Percentiles rank a stretch among this genome's conserved stretches.
phyloP scores from a whole-genome alignment of 352 stramenopile genomes.

The Achlya hypogyna region DNA sequence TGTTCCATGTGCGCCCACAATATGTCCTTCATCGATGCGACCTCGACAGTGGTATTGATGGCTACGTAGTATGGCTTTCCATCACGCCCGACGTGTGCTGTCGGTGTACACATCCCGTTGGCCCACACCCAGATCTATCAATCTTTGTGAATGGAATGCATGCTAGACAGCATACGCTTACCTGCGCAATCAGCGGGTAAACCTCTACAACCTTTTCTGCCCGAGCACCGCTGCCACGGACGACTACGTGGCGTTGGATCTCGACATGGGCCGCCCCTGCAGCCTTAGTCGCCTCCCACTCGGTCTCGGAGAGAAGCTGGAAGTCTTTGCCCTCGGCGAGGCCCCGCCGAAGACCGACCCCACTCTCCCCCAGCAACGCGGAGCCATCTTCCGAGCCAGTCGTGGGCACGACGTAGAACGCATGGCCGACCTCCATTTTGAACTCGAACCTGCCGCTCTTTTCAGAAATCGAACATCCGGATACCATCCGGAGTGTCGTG shows the following conservation, averaged over 20 bases:
- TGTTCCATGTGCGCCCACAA: background rate
- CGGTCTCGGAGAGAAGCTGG: background rate
- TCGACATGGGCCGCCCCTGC: conserved; percentile 18
- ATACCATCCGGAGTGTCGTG: background rate
- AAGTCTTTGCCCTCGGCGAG: conserved; percentile 13
- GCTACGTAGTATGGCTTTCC: conserved; percentile 4
- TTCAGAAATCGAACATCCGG: background rate
- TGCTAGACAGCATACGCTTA: background rate
- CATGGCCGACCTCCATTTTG: conserved; percentile 18
- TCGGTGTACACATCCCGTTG: conserved; percentile 27
- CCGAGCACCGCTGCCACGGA: conserved; percentile 24
- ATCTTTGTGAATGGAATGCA: background rate
- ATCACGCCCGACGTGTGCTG: background rate
- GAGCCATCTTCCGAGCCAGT: background rate
- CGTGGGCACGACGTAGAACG: conserved; percentile 14
- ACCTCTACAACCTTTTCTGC: conserved; percentile 49
- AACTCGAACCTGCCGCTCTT: no score
- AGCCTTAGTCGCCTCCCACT: conserved; percentile 12
- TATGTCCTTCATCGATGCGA: conserved; percentile 9
- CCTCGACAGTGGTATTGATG: background rate
- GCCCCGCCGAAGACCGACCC: conserved; percentile 11
- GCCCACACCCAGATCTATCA: conserved; percentile 34
- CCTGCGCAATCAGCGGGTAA: conserved; percentile 37
- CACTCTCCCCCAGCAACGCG: background rate
- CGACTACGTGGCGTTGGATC: conserved; percentile 51